Percentiles rank a stretch among this genome's conserved stretches.
Evolutionary conservation across 306 rosid genomes (phyloP).

Genomic region (Cucurbita ficifolia): DNA sequence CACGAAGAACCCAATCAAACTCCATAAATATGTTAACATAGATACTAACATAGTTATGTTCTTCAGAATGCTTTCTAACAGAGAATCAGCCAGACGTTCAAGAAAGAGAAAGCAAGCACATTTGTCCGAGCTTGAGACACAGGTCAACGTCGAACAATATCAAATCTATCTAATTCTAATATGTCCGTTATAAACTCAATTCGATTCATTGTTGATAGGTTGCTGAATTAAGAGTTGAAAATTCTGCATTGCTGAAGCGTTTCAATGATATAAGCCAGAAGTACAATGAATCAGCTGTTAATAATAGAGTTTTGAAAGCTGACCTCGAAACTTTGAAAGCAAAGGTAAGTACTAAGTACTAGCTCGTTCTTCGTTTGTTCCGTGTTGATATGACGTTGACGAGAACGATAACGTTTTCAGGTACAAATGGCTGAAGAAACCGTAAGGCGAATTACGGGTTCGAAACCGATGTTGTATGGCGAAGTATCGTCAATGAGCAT

Average conservation of each 20-base stretch:
- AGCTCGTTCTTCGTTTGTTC: neutral
- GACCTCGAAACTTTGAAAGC: conserved; percentile 88
- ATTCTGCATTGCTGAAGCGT: conserved; percentile 59
- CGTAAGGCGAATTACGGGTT: conserved; percentile 49
- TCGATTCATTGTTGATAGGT: conserved; percentile 29
- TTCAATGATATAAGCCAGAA: conserved; percentile 48
- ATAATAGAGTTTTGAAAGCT: conserved; percentile 82
- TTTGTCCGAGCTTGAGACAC: conserved; percentile 78
- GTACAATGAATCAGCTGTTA: conserved; percentile 55
- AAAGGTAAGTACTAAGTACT: conserved; percentile 32
- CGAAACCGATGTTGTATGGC: conserved; percentile 30
- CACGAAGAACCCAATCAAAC: no score
- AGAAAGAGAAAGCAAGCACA: conserved; percentile 96
- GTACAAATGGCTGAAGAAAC: conserved; percentile 84
- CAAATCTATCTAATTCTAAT: neutral
- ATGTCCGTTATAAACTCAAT: neutral
- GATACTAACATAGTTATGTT: neutral
- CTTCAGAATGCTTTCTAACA: conserved; percentile 92
- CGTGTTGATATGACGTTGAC: neutral
- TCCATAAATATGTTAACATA: no score
- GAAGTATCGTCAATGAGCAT: conserved; percentile 43
- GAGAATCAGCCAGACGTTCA: conserved; percentile 98
- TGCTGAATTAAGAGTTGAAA: conserved; percentile 67
- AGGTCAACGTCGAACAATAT: conserved; percentile 21
- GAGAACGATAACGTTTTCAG: conserved; percentile 11